Evolutionary conservation across 2,329 filamentous ascomycete species (phyloP).

Genomic region (Trichoderma arundinaceum): DNA sequence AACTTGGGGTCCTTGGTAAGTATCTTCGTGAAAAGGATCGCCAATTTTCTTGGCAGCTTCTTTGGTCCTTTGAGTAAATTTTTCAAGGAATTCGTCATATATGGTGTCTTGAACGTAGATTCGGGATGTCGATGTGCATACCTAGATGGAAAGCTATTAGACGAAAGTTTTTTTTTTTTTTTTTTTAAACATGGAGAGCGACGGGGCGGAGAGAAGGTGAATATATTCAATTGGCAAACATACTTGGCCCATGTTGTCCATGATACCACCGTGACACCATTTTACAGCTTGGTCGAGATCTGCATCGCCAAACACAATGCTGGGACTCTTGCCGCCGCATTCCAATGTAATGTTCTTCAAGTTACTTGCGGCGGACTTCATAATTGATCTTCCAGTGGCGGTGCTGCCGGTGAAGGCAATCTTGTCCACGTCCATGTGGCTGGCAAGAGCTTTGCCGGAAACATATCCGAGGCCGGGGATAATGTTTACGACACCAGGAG

Average conservation of each 20-base stretch:
- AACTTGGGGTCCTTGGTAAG: slow-evolving; percentile 53
- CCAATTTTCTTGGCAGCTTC: slow-evolving; percentile 35
- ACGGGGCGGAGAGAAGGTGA: neutral
- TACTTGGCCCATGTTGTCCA: slow-evolving; percentile 63
- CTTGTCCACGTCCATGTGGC: slow-evolving; percentile 28
- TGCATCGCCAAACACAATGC: slow-evolving; percentile 27
- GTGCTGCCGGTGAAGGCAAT: slow-evolving; percentile 29
- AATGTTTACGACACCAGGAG: slow-evolving; percentile 29
- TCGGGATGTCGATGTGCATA: slow-evolving; percentile 38
- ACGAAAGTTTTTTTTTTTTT: neutral
- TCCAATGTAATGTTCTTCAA: slow-evolving; percentile 79
- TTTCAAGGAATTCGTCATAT: slow-evolving; percentile 39
- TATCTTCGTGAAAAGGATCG: slow-evolving; percentile 32
- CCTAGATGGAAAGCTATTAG: neutral
- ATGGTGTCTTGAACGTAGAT: slow-evolving; percentile 47
- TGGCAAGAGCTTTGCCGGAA: slow-evolving; percentile 20
- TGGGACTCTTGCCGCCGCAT: slow-evolving; percentile 66
- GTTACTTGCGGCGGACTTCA: slow-evolving; percentile 77
- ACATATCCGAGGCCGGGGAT: slow-evolving; percentile 22
- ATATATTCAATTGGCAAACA: slow-evolving; percentile 45
- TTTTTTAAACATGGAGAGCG: too few species aligned
- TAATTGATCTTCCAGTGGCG: slow-evolving; percentile 52
- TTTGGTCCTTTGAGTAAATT: slow-evolving; percentile 55
- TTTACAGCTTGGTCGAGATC: slow-evolving; percentile 26
- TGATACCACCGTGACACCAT: slow-evolving; percentile 44